Evolutionary conservation across 73 alveolate species (phyloP).

Genomic region (Paramecium octaurelia): DNA sequence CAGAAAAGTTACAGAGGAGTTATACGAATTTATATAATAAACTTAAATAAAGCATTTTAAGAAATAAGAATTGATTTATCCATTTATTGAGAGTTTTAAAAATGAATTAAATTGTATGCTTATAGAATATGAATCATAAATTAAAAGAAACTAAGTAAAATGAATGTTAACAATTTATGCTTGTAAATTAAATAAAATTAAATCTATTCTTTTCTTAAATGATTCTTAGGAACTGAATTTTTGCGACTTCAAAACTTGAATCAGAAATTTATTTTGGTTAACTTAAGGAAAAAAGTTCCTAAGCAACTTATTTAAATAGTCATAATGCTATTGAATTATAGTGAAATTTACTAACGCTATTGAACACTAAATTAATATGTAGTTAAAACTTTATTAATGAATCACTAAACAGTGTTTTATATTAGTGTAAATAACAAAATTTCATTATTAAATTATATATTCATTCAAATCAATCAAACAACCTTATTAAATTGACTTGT

Average conservation of each 20-base stretch:
- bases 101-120: background rate
- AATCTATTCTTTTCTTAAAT: background rate
- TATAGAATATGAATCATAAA: background rate
- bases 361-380: background rate
- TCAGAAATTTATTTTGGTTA: too few species aligned
- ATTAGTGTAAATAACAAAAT: background rate
- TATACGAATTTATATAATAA: background rate
- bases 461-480: background rate
- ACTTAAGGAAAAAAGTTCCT: background rate
- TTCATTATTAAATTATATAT: background rate
- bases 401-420: background rate
- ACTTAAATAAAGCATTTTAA: background rate
- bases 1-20: background rate
- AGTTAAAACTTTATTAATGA: too few species aligned
- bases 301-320: background rate
- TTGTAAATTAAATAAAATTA: background rate
- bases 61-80: background rate
- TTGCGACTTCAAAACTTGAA: too few species aligned
- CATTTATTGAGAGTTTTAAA: background rate
- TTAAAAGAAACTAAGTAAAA: background rate
- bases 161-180: background rate
- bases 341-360: too few species aligned
- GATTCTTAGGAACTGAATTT: background rate
- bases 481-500: background rate
- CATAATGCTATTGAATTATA: too few species aligned